Percentiles rank a stretch among this genome's conserved stretches.
phyloP scores from a whole-genome alignment of 176 grass and related monocot species.

The Carex myosuroides region DNA sequence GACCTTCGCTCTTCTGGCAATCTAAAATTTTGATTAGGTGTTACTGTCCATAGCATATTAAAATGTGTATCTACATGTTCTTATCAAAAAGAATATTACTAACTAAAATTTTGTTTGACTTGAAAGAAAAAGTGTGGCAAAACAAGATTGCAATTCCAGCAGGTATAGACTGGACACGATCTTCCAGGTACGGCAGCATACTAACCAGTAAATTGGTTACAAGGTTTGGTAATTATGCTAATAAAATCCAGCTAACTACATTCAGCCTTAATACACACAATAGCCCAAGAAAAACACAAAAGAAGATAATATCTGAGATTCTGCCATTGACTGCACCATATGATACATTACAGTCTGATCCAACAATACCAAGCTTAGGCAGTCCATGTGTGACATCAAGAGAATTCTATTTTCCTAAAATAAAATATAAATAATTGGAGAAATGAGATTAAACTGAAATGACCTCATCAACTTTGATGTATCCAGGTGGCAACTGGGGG shows the following conservation, averaged over 20 bases:
- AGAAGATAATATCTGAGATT: neutral
- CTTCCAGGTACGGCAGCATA: neutral
- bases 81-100: neutral
- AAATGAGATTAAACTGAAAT: conserved; percentile 3
- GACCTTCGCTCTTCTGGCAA: conserved; percentile 66
- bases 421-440: neutral
- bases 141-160: neutral
- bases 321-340: neutral
- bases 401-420: neutral
- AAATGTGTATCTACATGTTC: neutral
- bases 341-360: neutral
- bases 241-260: neutral
- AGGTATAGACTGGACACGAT: neutral
- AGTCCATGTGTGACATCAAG: neutral
- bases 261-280: neutral
- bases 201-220: conserved; percentile 3
- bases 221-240: neutral
- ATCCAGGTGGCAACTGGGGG: conserved; percentile 69
- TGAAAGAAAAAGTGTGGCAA: neutral
- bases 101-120: neutral
- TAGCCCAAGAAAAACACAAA: neutral
- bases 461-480: conserved; percentile 87
- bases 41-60: neutral
- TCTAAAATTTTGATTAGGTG: conserved; percentile 37
- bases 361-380: neutral